Base-by-base conservation (phyloP, 345 rosid species). In the Kandelia obovata region DNA sequence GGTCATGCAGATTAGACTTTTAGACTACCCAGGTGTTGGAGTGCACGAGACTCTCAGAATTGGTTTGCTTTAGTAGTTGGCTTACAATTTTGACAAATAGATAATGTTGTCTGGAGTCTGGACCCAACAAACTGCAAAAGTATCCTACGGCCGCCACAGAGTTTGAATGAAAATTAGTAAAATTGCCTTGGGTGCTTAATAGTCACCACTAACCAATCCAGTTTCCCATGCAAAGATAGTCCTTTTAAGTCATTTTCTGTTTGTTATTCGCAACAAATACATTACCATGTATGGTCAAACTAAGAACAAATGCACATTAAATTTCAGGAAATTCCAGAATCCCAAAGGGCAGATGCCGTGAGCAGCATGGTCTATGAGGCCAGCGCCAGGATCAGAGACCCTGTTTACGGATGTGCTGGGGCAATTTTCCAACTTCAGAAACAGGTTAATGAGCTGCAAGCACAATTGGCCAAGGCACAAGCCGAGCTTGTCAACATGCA, bases 291-390 rank as follows among this genome's bases (percentile, higher is more conserved):
- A 43, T 13, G 49, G 17, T 43, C 17, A 43, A 43, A 43, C 3
- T 43, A 43, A 43, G 17, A 43, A 5, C 30, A 27, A 6, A 57
- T 10, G 27, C 27, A 20, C 39, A n/a, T 19, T 30, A 21, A 32
- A 2, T 37, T 62, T 23, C 73, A 91, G 97, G 91, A 91, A 62
- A 85, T 91, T 21, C 95, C 97, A 1, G 92, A 91, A 65, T 61
- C 85, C 0, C 92, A 87, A 34, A 84, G 92, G 71, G 89, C 91
- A 0, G 97, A 91, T 67, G 97, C 97, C 4, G 95, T 91, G 53
- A 91, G 89, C 82, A 89, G 95, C 81, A 91, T 91, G 97, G 95
- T 89, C 0, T 91, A 91, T n/a, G 97, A 91, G 66, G 97, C 97
- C 0, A 76, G 87, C 43, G 92, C 97, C 7, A 83, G 97, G 70